Evolutionary conservation across 192 early-diverging fungal species (phyloP), one percentile per base, ranked within the genome.

Genomic region (Coemansia sp.): DNA sequence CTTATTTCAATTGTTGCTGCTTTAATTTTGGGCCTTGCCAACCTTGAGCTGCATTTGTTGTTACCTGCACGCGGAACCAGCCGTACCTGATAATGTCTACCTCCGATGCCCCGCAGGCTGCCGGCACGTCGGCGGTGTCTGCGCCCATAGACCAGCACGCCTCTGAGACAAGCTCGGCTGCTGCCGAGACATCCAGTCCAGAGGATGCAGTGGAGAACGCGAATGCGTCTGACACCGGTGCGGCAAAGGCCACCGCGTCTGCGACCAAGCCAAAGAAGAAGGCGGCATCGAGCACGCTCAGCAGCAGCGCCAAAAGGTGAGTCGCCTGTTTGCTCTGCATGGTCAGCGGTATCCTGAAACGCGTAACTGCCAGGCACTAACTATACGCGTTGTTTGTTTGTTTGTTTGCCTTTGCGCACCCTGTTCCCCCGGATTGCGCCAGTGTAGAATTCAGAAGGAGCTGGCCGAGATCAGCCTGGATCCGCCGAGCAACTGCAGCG

Each of bases 381-480:
- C 26, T 50, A 29, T 28, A n/a, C 40, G 27, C 27, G 40, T 64
- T 45, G 34, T 31, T 35, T 55, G 49, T 39, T 36, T 38, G 26
- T 53, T 60, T 32, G 23, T 57, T 49, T n/a, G n/a, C n/a, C n/a
- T n/a, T n/a, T n/a, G n/a, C n/a, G n/a, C n/a, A n/a, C n/a, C n/a
- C n/a, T n/a, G n/a, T n/a, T n/a, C n/a, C 17, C 34, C 15, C 29
- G 15, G 26, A 21, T 15, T 14, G 5, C n/a, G 25, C 6, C 29
- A 10, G 20, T 47, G 36, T 73, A 90, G 94, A 49, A 89, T 98
- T 53, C 93, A 97, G 59, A 97, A 95, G 67, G 95, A 98, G 74
- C 85, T 98, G 55, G 93, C 93, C 12, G 94, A 97, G 62, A 98
- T 97, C 64, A 87, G 85, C 56, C 79, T 96, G 39, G 92, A 96